These are phyloP conservation scores for Trypanosoma conorhini DNA, from an alignment of 208 protist species.

Conservation along the genomic window DNA sequence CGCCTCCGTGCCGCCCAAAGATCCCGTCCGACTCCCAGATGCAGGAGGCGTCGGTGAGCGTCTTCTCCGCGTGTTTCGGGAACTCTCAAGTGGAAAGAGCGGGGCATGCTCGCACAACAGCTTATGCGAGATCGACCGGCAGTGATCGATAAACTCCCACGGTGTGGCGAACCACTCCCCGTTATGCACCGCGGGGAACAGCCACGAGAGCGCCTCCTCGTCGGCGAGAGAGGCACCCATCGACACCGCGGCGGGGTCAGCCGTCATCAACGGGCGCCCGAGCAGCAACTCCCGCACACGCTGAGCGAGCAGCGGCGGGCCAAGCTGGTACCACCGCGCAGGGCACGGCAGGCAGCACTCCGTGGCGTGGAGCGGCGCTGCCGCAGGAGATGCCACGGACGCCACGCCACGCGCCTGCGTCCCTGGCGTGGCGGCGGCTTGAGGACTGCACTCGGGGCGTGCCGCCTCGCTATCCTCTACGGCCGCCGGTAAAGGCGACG, in stretches of 20 bases:
- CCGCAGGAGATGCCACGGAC: neutral
- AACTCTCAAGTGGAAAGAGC: constrained; percentile 34
- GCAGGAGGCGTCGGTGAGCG: neutral
- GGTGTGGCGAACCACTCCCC: constrained; percentile 43
- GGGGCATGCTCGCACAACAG: constrained; percentile 59
- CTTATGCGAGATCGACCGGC: constrained; percentile 47
- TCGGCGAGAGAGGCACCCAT: constrained; percentile 28
- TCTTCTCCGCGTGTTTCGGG: neutral
- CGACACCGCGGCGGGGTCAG: neutral
- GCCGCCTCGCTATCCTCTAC: neutral
- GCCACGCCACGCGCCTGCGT: neutral
- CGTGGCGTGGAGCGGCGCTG: neutral
- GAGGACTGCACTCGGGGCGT: neutral
- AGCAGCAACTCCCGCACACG: constrained; percentile 25
- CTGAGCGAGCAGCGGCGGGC: constrained; percentile 8
- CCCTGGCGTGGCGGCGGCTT: neutral
- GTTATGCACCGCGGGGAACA: constrained; percentile 74
- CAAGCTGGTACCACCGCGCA: constrained; percentile 15
- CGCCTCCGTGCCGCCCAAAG: neutral
- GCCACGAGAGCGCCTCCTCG: constrained; percentile 47
- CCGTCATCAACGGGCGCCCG: neutral
- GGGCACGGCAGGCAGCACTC: neutral
- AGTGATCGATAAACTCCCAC: constrained; percentile 57
- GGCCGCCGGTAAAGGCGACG: neutral
- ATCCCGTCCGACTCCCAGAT: neutral